Conservation (phyloP, 805 yeast species). For the Metschnikowia anglica region DNA sequence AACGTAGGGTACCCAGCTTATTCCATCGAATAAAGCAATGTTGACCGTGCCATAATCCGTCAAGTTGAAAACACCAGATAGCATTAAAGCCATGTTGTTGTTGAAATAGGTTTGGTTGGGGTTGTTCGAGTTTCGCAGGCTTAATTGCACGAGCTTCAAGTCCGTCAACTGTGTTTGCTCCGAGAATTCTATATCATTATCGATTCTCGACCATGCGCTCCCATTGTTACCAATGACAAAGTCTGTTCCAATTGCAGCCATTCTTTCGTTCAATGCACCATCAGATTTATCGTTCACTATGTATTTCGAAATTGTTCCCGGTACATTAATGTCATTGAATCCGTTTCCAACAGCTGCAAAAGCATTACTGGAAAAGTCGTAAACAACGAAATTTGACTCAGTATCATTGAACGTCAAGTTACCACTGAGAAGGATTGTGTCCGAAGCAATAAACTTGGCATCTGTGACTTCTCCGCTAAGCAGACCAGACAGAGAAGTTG, state of each 20-base stretch:
- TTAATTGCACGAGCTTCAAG: conserved; percentile 41
- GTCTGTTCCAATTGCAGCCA: conserved; percentile 34
- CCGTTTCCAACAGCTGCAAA: conserved; percentile 20
- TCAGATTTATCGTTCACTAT: conserved; percentile 44
- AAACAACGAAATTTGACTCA: conserved; percentile 47
- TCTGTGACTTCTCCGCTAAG: conserved; percentile 50
- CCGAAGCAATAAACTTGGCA: conserved; percentile 45
- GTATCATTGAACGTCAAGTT: conserved; percentile 44
- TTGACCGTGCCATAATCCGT: conserved; percentile 54
- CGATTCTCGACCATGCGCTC: conserved; percentile 47
- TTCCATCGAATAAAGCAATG: conserved; percentile 65
- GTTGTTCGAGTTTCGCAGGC: conserved; percentile 28
- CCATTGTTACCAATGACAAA: conserved; percentile 48
- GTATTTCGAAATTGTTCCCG: conserved; percentile 36
- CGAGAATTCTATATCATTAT: conserved; percentile 27
- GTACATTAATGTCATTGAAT: conserved; percentile 23
- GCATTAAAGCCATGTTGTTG: conserved; percentile 47
- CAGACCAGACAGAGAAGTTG: conserved; percentile 22
- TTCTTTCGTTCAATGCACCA: conserved; percentile 40
- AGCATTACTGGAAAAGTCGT: conserved; percentile 47
- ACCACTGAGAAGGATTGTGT: conserved; percentile 49
- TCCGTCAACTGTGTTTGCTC: conserved; percentile 44
- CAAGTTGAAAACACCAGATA: conserved; percentile 57
- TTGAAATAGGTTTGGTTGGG: conserved; percentile 39
- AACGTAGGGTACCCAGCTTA: conserved; percentile 63